Evolutionary conservation across 2,329 filamentous ascomycete species (phyloP), one percentile per base, ranked within the genome.

Genomic region (Microdochium bolleyi): DNA sequence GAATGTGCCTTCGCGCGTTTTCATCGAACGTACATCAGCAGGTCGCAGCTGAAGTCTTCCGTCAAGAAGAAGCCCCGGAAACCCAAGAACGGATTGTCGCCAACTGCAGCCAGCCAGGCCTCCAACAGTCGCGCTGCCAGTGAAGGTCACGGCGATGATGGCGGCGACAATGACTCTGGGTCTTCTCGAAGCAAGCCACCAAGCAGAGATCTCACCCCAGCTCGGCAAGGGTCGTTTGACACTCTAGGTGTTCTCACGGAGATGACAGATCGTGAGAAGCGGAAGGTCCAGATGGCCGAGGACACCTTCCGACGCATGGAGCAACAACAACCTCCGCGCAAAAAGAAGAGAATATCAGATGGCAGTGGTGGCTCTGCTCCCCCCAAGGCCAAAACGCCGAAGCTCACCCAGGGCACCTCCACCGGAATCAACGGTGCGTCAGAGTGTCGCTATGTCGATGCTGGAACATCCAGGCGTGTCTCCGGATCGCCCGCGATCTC

Each of bases 1-100:
- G 79, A 84, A 53, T 87, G 83, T 61, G 79, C 82, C 2, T 86
- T 87, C 67, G 75, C 74, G 54, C 79, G 80, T 21, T 86, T 86
- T 58, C 79, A 83, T 61, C 74, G 79, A 50, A 79, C 77, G 51
- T 82, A 83, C 60, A 67, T 79, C 53, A 67, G 67, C 41, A 78
- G 74, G 53, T 63, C 68, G 13, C 76, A 78, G 22, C 54, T 67
- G 5, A 74, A 71, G 25, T 54, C 67, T 46, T 55, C 53, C 2
- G 53, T 62, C 16, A 79, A 76, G 64, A 80, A 76, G 65, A 82
- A 80, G 61, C 66, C 71, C 44, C 72, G 79, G 54, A 85, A 82
- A 61, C 60, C 75, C 1, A 83, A 80, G 62, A 71, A 79, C 56
- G 74, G 77, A 22, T 73, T 82, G 32, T 86, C 83, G 2, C 82